Base-by-base conservation (phyloP, 2,329 filamentous ascomycete species). In the Aspergillus viridinutans region DNA sequence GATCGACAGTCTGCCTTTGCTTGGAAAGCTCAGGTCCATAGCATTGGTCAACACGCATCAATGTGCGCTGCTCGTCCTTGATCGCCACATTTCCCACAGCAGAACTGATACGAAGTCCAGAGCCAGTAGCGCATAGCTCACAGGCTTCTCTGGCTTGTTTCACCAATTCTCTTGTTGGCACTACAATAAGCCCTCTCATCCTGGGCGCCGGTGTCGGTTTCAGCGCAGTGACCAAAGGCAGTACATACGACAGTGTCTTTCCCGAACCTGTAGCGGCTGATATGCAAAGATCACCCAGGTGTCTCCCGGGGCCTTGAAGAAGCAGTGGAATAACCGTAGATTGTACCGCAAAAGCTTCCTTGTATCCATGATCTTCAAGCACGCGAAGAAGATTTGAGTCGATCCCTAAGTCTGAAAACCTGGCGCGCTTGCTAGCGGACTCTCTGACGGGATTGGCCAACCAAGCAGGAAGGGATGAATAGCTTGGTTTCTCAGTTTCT, bases 181-280 rank as follows among this genome's bases (percentile, higher is more conserved):
- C 86, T 1, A 99, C 87, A 49, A 99, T 85, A 0, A 99, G 74
- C 0, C 88, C 92, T 42, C 90, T 84, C 8, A 99, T 76, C 55
- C 84, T 83, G 0, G 88, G 89, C 10, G 85, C 81, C 23, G 77
- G 76, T 14, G 83, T 82, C 32, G 83, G 79, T 62, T 88, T 87
- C 50, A 99, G 78, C 52, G 88, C 86, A 49, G 91, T 85, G 3
- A 96, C 83, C 57, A 99, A 85, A 0, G 94, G 94, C 2, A 99
- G 78, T 0, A 93, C 85, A 68, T 99, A 99, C 0, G 93, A 89
- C 17, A 99, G 74, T 0, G 94, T 99, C 72, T 99, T 99, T 56
- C 94, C 94, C 0, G 94, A 97, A 8, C 94, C 94, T 0, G 94
- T 99, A 1, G 93, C 90, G 0, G 95, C 94, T 7, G 92, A 94